A percentile compares a stretch with the other conserved stretches of the same genome.
phyloP scores from a whole-genome alignment of 768 basidiomycete genomes.

The Clathrus columnatus region DNA sequence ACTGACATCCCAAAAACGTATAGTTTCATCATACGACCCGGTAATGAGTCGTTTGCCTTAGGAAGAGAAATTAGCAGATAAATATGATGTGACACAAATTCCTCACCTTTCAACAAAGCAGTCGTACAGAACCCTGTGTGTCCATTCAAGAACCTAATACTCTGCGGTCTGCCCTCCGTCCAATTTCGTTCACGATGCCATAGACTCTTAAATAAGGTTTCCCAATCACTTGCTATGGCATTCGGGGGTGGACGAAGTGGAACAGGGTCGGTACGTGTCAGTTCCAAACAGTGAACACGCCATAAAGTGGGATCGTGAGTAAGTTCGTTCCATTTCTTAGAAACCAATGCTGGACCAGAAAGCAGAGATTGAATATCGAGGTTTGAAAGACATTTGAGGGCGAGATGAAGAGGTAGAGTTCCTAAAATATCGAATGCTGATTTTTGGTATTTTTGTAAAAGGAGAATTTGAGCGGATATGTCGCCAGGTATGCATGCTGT shows the following conservation, averaged over 20 bases:
- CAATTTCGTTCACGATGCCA: constrained; percentile 86
- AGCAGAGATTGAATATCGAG: constrained; percentile 56
- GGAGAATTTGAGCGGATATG: constrained; percentile 72
- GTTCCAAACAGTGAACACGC: constrained; percentile 64
- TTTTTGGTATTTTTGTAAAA: constrained; percentile 75
- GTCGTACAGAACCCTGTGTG: constrained; percentile 88
- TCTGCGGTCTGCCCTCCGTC: constrained; percentile 63
- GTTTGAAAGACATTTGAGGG: constrained; percentile 51
- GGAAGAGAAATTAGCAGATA: neutral
- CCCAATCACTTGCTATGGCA: constrained; percentile 33
- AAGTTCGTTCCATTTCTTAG: constrained; percentile 35
- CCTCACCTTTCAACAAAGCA: constrained; percentile 49
- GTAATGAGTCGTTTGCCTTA: constrained; percentile 72
- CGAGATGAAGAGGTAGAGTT: constrained; percentile 55
- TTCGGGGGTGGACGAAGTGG: constrained; percentile 60
- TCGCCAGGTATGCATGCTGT: constrained; percentile 77
- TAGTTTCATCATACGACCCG: constrained; percentile 87
- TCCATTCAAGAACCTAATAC: constrained; percentile 65
- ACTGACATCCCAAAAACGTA: constrained; percentile 84
- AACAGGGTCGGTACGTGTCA: constrained; percentile 64
- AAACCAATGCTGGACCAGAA: constrained; percentile 24
- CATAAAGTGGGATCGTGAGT: constrained; percentile 64
- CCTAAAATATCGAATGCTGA: constrained; percentile 80
- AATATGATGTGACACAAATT: neutral
- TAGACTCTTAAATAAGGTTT: constrained; percentile 66